Evolutionary conservation across 495 filamentous ascomycete species (phyloP).

Genomic region (Ramalina intermedia): DNA sequence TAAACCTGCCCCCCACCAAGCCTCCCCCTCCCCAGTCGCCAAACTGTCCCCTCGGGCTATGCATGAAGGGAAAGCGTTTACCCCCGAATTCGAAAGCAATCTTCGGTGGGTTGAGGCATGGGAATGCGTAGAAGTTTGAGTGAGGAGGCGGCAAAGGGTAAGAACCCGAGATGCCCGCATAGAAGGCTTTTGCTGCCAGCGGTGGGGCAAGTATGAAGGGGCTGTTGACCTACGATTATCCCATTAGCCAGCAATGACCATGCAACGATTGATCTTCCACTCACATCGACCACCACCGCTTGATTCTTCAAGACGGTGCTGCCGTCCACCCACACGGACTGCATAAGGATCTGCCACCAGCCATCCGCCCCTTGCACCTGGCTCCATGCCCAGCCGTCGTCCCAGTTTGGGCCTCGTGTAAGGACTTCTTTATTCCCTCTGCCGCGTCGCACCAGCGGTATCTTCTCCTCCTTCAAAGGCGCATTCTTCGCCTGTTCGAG

Average conservation of each 20-base stretch:
- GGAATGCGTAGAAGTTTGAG: conserved; percentile 21
- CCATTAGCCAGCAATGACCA: neutral
- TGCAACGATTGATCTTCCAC: neutral
- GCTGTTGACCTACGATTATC: conserved; percentile 13
- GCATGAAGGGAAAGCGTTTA: conserved; percentile 17
- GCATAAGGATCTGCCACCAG: conserved; percentile 25
- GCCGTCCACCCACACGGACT: conserved; percentile 19
- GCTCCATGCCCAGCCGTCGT: conserved; percentile 19
- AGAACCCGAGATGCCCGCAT: conserved; percentile 22
- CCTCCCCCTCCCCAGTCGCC: conserved; percentile 10
- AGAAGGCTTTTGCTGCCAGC: conserved; percentile 20
- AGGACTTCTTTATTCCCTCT: neutral
- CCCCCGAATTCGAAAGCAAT: conserved; percentile 19
- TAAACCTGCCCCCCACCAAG: conserved; percentile 19
- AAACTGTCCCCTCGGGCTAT: conserved; percentile 9
- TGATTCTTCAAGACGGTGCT: conserved; percentile 20
- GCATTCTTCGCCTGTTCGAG: conserved; percentile 3
- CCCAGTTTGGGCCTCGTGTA: conserved; percentile 8
- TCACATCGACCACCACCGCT: conserved; percentile 19
- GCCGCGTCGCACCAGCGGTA: conserved; percentile 1
- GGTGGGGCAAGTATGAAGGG: conserved; percentile 26
- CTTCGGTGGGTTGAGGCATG: conserved; percentile 21
- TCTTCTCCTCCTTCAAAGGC: neutral
- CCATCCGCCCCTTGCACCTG: conserved; percentile 20
- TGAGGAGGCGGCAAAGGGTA: conserved; percentile 16